Evolutionary conservation across 1,284 basidiomycete genomes (phyloP).

Genomic region (Coriolopsis trogii): DNA sequence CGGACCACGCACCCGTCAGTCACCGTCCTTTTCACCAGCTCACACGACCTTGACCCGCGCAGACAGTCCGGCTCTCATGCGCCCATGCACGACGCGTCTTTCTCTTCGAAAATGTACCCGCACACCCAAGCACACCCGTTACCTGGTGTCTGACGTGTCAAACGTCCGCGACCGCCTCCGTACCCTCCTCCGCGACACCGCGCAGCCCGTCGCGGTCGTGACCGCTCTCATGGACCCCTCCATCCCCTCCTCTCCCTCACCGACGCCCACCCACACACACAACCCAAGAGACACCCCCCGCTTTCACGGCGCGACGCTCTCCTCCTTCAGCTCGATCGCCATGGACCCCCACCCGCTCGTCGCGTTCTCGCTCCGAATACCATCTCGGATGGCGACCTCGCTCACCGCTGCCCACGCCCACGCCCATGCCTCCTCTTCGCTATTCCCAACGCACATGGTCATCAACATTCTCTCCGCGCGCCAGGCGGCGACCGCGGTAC

Average conservation of each 20-base stretch:
- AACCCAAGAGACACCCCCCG: constrained; percentile 5
- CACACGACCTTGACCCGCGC: background rate
- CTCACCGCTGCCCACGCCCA: constrained; percentile 41
- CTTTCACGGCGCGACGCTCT: constrained; percentile 88
- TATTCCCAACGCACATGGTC: constrained; percentile 56
- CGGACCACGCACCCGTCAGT: background rate
- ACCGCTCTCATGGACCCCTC: constrained; percentile 39
- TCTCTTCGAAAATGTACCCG: background rate
- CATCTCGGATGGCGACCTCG: constrained; percentile 80
- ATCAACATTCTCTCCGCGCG: constrained; percentile 69
- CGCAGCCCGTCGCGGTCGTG: constrained; percentile 45
- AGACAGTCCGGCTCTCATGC: background rate
- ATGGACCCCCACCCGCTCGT: constrained; percentile 87
- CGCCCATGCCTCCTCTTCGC: background rate
- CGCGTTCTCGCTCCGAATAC: constrained; percentile 86
- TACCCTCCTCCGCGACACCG: constrained; percentile 41
- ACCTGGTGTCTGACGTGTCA: constrained; percentile 1
- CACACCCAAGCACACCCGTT: no score
- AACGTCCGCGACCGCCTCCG: constrained; percentile 34
- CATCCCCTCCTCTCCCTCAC: background rate
- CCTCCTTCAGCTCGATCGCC: constrained; percentile 90
- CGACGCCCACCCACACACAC: background rate
- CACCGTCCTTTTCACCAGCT: background rate
- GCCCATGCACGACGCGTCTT: background rate
- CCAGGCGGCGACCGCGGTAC: constrained; percentile 56